Evolutionary conservation across 106 monocot genomes (phyloP), one percentile per base, ranked within the genome.

Genomic region (Dendrobium huoshanense): DNA sequence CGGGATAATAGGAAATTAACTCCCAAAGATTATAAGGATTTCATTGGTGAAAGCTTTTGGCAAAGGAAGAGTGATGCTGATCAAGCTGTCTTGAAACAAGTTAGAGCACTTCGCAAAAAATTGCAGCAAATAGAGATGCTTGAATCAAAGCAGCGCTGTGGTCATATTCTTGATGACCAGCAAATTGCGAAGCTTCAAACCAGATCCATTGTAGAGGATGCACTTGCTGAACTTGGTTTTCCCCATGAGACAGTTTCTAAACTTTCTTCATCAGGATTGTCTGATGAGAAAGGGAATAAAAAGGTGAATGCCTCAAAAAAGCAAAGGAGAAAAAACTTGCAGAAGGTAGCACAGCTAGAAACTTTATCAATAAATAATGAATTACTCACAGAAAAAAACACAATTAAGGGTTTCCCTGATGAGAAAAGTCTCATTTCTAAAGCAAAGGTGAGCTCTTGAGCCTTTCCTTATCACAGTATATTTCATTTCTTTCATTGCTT

Each of bases 71-170:
- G 64, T 76, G 79, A 31, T 61, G 78, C 85, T 25, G 91, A 93
- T 15, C 85, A 89, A 85, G 83, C 80, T 59, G 83, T 85, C 24
- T 83, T 54, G 10, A 99, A 99, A 83, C 91, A 95, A 91, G 88
- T 99, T 17, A 92, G 99, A 86, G 93, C 93, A 43, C 68, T 95
- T 51, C 81, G 87, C 67, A 99, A 99, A 80, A 99, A 99, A 55
- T 85, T 99, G 75, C 99, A 99, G 84, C 99, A 99, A 67, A 95
- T 99, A 75, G 99, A 99, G 82, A 93, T 93, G 80, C 95, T 99
- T 83, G 99, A 99, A 86, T 75, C 55, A 4, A 99, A 90, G 79
- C 85, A 85, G 77, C 83, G 75, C 11, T 80, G 64, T 75, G 95
- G 95, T 75, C 90, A 87, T 75, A 27, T 65, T 80, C 99, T 99